phyloP scores from a whole-genome alignment of 2,329 filamentous ascomycete species.

The Ceratocystis huliohia region DNA sequence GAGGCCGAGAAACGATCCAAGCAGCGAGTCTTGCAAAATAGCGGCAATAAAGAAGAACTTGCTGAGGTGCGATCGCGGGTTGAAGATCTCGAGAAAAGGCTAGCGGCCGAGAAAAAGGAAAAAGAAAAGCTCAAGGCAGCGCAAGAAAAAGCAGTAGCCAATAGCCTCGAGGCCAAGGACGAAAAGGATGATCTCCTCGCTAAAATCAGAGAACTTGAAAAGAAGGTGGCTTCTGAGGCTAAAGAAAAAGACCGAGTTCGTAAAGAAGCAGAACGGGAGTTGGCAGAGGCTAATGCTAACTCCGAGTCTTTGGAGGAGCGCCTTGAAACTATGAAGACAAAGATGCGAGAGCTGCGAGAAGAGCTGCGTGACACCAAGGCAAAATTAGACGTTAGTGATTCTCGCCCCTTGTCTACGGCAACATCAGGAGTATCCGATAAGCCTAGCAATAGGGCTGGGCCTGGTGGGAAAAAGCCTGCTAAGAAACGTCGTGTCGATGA shows the following conservation, averaged over 20 bases:
- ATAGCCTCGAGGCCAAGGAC: slow-evolving; percentile 1
- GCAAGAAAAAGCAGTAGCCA: slow-evolving; percentile 13
- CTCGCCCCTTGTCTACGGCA: slow-evolving; percentile 12
- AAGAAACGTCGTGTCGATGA: slow-evolving; percentile 38
- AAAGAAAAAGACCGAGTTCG: slow-evolving; percentile 36
- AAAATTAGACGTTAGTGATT: slow-evolving; percentile 31
- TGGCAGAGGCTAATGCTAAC: slow-evolving; percentile 48
- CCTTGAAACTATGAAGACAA: slow-evolving; percentile 54
- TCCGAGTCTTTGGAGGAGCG: slow-evolving; percentile 57
- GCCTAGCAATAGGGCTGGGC: slow-evolving; percentile 27
- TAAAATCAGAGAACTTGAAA: slow-evolving; percentile 24
- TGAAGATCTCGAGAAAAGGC: slow-evolving; percentile 29
- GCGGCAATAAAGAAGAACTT: slow-evolving; percentile 30
- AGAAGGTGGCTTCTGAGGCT: slow-evolving; percentile 31
- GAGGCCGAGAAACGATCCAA: slow-evolving; percentile 54
- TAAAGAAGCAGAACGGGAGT: slow-evolving; percentile 39
- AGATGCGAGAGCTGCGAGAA: slow-evolving; percentile 51
- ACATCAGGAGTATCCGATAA: slow-evolving; percentile 21
- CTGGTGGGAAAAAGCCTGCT: slow-evolving; percentile 27
- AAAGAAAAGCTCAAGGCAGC: slow-evolving; percentile 34
- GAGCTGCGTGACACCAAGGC: slow-evolving; percentile 32
- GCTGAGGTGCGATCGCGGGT: slow-evolving; percentile 32
- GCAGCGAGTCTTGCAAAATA: slow-evolving; percentile 26
- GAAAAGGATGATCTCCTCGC: slow-evolving; percentile 14
- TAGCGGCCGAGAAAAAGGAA: slow-evolving; percentile 34